These are phyloP conservation scores for Fusarium scirpi DNA, from an alignment of 2,329 filamentous ascomycete species.

Conservation along the genomic window DNA sequence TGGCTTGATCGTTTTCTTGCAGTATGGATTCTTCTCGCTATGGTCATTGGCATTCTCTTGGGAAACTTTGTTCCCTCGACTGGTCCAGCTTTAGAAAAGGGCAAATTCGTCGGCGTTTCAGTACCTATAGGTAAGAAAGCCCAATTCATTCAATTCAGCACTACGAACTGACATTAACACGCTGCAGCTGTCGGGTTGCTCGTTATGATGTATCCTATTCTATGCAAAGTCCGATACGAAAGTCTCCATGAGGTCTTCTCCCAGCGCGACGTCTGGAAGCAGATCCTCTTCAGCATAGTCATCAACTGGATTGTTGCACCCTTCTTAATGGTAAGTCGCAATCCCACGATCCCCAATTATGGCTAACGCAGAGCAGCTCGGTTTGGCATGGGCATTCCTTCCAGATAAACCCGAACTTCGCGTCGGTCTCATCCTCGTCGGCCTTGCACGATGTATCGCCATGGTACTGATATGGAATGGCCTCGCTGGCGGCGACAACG, in stretches of 20 bases:
- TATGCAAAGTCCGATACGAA: slow-evolving; percentile 88
- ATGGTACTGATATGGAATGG: slow-evolving; percentile 75
- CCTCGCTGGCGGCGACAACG: slow-evolving; percentile 76
- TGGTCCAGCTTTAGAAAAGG: slow-evolving; percentile 72
- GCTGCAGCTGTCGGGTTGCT: slow-evolving; percentile 77
- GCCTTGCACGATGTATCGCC: slow-evolving; percentile 75
- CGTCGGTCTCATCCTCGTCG: slow-evolving; percentile 82
- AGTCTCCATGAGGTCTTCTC: slow-evolving; percentile 75
- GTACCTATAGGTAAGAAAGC: slow-evolving; percentile 70
- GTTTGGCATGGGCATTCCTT: slow-evolving; percentile 75
- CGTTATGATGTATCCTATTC: slow-evolving; percentile 94
- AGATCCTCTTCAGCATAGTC: slow-evolving; percentile 80
- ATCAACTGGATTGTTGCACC: slow-evolving; percentile 88
- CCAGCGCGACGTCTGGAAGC: slow-evolving; percentile 76
- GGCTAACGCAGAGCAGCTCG: slow-evolving; percentile 60
- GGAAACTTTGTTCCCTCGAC: slow-evolving; percentile 78
- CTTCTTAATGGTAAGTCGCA: slow-evolving; percentile 76
- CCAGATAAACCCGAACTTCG: slow-evolving; percentile 69
- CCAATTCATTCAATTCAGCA: neutral
- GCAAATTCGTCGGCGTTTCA: slow-evolving; percentile 77
- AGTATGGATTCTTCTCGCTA: slow-evolving; percentile 82
- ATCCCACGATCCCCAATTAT: slow-evolving; percentile 13
- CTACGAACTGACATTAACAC: neutral
- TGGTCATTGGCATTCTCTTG: slow-evolving; percentile 79
- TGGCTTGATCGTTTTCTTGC: slow-evolving; percentile 73